Evolutionary conservation across 2,329 filamentous ascomycete genomes (phyloP), one percentile per base, ranked within the genome.

Genomic region (Xylaria sp.): DNA sequence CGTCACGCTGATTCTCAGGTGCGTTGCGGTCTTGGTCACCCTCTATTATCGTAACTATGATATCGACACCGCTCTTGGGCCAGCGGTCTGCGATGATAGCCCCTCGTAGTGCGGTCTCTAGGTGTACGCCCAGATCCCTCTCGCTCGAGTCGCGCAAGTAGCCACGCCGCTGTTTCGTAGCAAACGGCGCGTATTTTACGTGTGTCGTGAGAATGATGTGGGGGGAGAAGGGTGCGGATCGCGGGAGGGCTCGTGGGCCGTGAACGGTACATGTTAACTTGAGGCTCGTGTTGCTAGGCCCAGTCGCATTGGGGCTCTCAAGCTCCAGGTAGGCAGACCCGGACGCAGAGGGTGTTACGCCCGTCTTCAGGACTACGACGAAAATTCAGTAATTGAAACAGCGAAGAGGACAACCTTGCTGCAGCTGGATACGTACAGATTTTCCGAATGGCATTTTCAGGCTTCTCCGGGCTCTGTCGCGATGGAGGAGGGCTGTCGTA

Each of bases 61-160:
- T 90, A 78, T 99, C 96, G n/a, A 97, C 90, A 53, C 93, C 94
- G 79, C 93, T 97, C 84, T 99, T 99, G n/a, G 96, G 96, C 93
- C 95, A 99, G 66, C 95, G 86, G 78, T 98, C 94, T 14, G 93
- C 94, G 76, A 98, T 95, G 59, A 98, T 90, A 7, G 93, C 92
- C 0, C 95, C 95, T 39, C 94, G 88, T 59, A 99, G 85, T 30
- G 96, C 94, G 17, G 93, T 95, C 80, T 98, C 94, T 2, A 99
- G 84, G 78, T 98, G 95, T 11, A 94, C 92, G 12, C 93, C 93
- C 1, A 99, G 85, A 78, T 99, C 96, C 59, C 94, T 88, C 82
- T 99, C 96, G 69, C 87, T 91, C 17, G 91, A 86, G 79, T 98
- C 95, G 55, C 94, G 90, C 24, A 97, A 83, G 78, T 98, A 97